Conservation (phyloP, 2,329 filamentous ascomycete genomes). For the Nigrospora osmanthi region DNA sequence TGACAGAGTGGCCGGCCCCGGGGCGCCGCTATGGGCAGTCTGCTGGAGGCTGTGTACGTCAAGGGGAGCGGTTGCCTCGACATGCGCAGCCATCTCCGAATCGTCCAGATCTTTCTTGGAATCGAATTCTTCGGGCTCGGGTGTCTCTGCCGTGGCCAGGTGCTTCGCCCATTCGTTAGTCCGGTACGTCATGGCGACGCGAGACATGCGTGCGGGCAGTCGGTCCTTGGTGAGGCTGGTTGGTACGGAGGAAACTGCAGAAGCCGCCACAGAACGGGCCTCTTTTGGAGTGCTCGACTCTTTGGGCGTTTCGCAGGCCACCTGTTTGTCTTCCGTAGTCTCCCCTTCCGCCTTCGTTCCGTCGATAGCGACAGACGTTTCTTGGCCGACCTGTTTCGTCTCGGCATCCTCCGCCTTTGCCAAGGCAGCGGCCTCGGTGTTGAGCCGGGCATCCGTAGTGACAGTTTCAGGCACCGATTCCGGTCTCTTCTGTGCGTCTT, state of each 20-base stretch:
- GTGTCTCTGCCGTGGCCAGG: constrained; percentile 66
- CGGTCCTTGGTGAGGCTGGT: constrained; percentile 49
- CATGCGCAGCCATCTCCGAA: constrained; percentile 13
- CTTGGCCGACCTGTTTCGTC: too few species aligned
- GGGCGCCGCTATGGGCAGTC: constrained; percentile 45
- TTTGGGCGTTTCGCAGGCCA: too few species aligned
- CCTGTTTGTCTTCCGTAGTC: too few species aligned
- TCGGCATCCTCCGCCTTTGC: too few species aligned
- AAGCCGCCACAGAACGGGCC: constrained; percentile 18
- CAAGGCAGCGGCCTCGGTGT: too few species aligned
- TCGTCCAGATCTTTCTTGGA: constrained; percentile 32
- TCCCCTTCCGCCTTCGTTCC: too few species aligned
- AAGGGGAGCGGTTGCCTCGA: constrained; percentile 53
- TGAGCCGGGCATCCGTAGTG: too few species aligned
- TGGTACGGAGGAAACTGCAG: constrained; percentile 34
- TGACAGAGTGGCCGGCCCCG: constrained; percentile 6
- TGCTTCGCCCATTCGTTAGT: constrained; percentile 98
- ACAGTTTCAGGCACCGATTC: too few species aligned
- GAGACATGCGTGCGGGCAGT: constrained; percentile 65
- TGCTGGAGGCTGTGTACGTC: constrained; percentile 58
- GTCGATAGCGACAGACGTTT: too few species aligned
- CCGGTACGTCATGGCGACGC: constrained; percentile 72
- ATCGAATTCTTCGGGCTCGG: constrained; percentile 55
- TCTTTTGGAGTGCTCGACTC: background rate
- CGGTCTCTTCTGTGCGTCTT: too few species aligned